A percentile compares a stretch with the other conserved stretches of the same genome.
These are phyloP conservation scores for Colletotrichum liaoningense DNA, from an alignment of 2,329 filamentous ascomycete species.

Conservation along the genomic window DNA sequence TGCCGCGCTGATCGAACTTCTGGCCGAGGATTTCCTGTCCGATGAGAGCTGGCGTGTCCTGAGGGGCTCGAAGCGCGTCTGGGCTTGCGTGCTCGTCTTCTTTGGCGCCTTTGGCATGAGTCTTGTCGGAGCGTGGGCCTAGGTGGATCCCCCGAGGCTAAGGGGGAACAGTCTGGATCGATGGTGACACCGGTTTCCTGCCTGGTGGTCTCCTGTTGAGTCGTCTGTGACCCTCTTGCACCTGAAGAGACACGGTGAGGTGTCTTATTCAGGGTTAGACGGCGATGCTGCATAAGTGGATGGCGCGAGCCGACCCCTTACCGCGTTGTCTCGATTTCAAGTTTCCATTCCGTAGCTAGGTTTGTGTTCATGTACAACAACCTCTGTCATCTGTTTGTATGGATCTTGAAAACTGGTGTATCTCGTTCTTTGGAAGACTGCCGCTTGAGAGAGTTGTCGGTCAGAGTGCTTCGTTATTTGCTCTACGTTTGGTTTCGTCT, in stretches of 20 bases:
- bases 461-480: not conserved
- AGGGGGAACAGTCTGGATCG: not conserved
- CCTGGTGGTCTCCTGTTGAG: not conserved
- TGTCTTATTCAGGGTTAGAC: not conserved
- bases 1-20: constrained; percentile 76
- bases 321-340: not conserved
- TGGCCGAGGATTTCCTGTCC: constrained; percentile 78
- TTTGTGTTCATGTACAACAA: not conserved
- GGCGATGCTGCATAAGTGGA: not conserved
- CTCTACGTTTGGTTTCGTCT: not conserved
- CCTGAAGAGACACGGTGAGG: constrained; percentile 19
- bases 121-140: constrained; percentile 73
- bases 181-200: not conserved
- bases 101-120: constrained; percentile 72
- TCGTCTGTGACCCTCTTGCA: not conserved
- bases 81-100: constrained; percentile 68
- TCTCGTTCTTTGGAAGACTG: not conserved
- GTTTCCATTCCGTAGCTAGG: not conserved
- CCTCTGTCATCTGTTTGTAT: not conserved
- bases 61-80: constrained; percentile 62
- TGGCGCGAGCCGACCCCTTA: not conserved
- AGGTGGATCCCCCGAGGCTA: constrained; percentile 25
- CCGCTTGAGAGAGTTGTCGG: not conserved
- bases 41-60: constrained; percentile 71
- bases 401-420: not conserved